Percentiles rank a stretch among this genome's conserved stretches.
Conservation (phyloP, 345 rosid genomes). For the Laguncularia racemosa region DNA sequence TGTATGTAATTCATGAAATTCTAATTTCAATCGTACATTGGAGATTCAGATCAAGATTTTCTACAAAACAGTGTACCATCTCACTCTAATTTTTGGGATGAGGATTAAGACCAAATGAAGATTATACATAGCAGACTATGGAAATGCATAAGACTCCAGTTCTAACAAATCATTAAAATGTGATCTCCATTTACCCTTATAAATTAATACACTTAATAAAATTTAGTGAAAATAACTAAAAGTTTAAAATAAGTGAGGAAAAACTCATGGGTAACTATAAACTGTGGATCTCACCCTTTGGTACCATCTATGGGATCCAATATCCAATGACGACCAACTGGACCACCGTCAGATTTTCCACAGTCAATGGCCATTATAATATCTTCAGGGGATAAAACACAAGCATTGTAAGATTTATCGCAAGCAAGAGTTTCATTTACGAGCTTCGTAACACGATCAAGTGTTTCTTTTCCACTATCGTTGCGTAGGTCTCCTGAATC, state of each 20-base stretch:
- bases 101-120: no score
- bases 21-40: no score
- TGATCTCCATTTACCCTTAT: no score
- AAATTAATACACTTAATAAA: no score
- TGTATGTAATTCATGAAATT: no score
- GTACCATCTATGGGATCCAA: constrained; percentile 99
- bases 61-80: no score
- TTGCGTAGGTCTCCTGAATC: constrained; percentile 74
- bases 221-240: background rate
- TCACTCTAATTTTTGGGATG: no score
- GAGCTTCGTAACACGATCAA: constrained; percentile 66
- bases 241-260: background rate
- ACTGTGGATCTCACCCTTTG: constrained; percentile 59
- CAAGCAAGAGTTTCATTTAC: constrained; percentile 71
- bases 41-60: no score
- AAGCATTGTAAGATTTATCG: constrained; percentile 42
- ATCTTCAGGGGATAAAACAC: constrained; percentile 55
- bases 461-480: constrained; percentile 51
- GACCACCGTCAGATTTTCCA: constrained; percentile 89
- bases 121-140: no score
- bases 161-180: no score
- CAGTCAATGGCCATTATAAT: constrained; percentile 65
- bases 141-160: no score
- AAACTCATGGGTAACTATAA: no score
- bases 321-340: constrained; percentile 90